These are phyloP conservation scores for Fusarium sterilihyphosum DNA, from an alignment of 2,329 filamentous ascomycete species.

Conservation along the genomic window DNA sequence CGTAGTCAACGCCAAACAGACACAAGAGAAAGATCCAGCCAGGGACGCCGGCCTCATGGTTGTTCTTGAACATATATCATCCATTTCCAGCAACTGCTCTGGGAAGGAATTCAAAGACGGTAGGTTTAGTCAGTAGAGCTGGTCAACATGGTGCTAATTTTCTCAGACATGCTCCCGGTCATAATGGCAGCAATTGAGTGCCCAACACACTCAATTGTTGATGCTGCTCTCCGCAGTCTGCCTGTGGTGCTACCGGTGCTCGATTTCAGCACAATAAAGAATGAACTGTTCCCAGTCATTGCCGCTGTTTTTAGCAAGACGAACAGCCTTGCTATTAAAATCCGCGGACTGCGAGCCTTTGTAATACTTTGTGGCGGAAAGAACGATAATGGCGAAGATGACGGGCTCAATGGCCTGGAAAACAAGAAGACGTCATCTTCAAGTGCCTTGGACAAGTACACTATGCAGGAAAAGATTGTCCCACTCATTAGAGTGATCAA, in stretches of 20 bases:
- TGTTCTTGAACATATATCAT: conserved; percentile 81
- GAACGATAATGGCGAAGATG: conserved; percentile 59
- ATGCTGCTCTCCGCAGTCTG: conserved; percentile 82
- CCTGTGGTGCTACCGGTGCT: conserved; percentile 85
- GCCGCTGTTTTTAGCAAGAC: conserved; percentile 92
- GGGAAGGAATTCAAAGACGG: conserved; percentile 96
- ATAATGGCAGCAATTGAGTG: conserved; percentile 87
- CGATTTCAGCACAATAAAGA: conserved; percentile 97
- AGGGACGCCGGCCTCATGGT: conserved; percentile 94
- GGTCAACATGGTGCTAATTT: not conserved
- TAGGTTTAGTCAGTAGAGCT: conserved; percentile 52
- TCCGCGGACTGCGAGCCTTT: conserved; percentile 90
- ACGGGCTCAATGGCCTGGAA: conserved; percentile 81
- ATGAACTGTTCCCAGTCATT: conserved; percentile 93
- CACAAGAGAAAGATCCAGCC: conserved; percentile 78
- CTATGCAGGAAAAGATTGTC: conserved; percentile 96
- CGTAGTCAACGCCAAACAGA: conserved; percentile 65
- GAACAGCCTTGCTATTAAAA: conserved; percentile 92
- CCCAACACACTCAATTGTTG: conserved; percentile 87
- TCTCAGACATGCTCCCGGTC: conserved; percentile 84
- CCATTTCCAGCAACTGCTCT: conserved; percentile 81
- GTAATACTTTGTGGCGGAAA: conserved; percentile 87
- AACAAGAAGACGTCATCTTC: conserved; percentile 73
- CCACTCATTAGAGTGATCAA: conserved; percentile 93
- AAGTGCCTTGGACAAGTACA: conserved; percentile 93